Evolutionary conservation across 176 grass and related monocot genomes (phyloP).

Genomic region (Zoysia pacifica): DNA sequence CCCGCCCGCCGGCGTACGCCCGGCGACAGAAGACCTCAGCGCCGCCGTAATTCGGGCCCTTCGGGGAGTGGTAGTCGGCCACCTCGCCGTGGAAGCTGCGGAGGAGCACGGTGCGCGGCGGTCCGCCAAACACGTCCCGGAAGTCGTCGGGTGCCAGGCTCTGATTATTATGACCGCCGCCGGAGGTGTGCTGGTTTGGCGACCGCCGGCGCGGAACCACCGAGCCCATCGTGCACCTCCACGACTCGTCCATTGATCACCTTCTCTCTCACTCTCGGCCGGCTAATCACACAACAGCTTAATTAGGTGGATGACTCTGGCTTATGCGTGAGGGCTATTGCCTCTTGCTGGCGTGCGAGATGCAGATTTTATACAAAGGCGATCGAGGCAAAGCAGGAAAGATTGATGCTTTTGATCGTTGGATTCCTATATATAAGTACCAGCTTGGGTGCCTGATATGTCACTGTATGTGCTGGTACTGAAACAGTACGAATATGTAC

Average conservation of each 20-base stretch:
- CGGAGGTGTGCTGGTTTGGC: conserved; percentile 27
- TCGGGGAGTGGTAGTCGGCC: conserved; percentile 16
- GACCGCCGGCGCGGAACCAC: conserved; percentile 47
- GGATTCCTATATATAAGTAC: conserved; percentile 38
- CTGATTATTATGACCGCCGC: neutral
- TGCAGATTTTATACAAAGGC: conserved; percentile 32
- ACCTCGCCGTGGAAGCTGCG: conserved; percentile 66
- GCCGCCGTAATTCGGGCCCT: conserved; percentile 21
- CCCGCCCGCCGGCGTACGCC: neutral
- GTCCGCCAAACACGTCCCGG: conserved; percentile 85
- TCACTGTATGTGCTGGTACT: conserved; percentile 41
- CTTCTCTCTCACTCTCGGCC: neutral
- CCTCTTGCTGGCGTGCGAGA: conserved; percentile 18
- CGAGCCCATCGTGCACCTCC: conserved; percentile 69
- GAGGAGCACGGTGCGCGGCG: conserved; percentile 78
- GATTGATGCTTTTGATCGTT: conserved; percentile 42
- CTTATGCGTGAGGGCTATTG: conserved; percentile 27
- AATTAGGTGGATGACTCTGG: neutral
- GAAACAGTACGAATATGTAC: conserved; percentile 45
- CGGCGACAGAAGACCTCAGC: conserved; percentile 35
- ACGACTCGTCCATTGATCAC: conserved; percentile 64
- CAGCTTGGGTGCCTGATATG: neutral
- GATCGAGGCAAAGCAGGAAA: conserved; percentile 31
- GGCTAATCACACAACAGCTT: neutral
- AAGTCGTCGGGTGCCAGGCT: conserved; percentile 64